Conservation (phyloP, 108 stramenopile species). For the Skeletonema marinoi region DNA sequence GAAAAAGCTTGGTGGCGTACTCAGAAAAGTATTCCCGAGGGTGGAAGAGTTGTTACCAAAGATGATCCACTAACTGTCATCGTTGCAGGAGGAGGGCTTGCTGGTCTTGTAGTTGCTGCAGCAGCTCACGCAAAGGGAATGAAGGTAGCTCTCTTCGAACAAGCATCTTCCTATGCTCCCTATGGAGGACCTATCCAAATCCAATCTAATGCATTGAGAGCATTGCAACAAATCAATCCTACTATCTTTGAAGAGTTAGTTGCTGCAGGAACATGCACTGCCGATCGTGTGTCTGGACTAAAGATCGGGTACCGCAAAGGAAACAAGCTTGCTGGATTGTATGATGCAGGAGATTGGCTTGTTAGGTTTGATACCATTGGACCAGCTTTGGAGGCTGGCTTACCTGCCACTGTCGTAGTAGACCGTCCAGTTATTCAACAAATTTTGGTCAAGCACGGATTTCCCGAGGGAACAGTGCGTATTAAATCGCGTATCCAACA, state of each 20-base stretch:
- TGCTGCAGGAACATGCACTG: conserved; percentile 86
- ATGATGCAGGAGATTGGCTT: conserved; percentile 91
- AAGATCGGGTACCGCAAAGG: conserved; percentile 93
- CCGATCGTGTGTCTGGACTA: conserved; percentile 86
- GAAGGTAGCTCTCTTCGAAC: conserved; percentile 92
- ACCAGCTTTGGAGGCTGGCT: conserved; percentile 89
- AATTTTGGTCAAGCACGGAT: conserved; percentile 88
- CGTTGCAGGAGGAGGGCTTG: conserved; percentile 87
- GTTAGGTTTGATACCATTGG: conserved; percentile 95
- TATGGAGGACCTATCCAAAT: conserved; percentile 99
- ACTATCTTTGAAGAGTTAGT: conserved; percentile 76
- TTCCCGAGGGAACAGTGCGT: conserved; percentile 88
- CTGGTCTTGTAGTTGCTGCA: conserved; percentile 86
- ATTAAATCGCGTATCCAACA: conserved; percentile 80
- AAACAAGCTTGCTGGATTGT: conserved; percentile 73
- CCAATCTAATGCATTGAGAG: conserved; percentile 93
- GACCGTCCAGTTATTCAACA: conserved; percentile 98
- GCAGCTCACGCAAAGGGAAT: conserved; percentile 92
- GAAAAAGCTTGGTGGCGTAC: conserved; percentile 77
- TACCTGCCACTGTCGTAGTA: conserved; percentile 94
- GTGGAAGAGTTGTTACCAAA: conserved; percentile 61
- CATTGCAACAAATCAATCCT: conserved; percentile 88
- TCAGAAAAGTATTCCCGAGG: conserved; percentile 45
- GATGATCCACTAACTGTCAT: conserved; percentile 80
- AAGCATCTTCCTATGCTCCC: conserved; percentile 87